Percentiles rank a stretch among this genome's conserved stretches.
phyloP scores from a whole-genome alignment of 768 basidiomycete genomes.

The Lactifluus hygrophoroides region DNA sequence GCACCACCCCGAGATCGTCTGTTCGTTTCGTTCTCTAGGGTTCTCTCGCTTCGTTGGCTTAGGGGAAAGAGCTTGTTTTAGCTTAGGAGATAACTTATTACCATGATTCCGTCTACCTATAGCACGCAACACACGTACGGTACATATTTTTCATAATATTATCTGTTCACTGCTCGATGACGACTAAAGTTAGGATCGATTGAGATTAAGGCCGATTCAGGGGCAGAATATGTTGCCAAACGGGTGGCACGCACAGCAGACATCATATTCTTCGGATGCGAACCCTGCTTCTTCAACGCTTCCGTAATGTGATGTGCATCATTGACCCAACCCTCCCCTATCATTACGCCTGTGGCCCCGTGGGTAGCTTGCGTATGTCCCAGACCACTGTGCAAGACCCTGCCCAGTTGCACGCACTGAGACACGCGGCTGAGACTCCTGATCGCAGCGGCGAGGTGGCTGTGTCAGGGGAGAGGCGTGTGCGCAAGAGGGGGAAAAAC shows the following conservation, averaged over 20 bases:
- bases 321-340: neutral
- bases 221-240: neutral
- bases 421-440: neutral
- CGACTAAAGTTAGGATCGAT: neutral
- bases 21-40: neutral
- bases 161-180: neutral
- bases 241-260: neutral
- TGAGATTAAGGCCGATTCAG: neutral
- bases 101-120: neutral
- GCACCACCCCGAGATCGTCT: no score
- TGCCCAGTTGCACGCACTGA: neutral
- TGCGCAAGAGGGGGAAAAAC: neutral
- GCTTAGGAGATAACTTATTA: neutral
- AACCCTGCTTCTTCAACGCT: neutral
- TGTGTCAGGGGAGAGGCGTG: neutral
- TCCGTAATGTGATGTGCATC: neutral
- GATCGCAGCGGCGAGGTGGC: conserved; percentile 8
- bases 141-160: neutral
- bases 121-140: neutral
- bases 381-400: neutral
- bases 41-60: no score
- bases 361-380: neutral
- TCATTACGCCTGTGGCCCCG: neutral
- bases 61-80: no score
- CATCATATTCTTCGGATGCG: neutral